Percentiles rank a stretch among this genome's conserved stretches.
These are phyloP conservation scores for Ceratocystis alfenasii DNA, from an alignment of 2,329 filamentous ascomycete genomes.

Conservation along the genomic window DNA sequence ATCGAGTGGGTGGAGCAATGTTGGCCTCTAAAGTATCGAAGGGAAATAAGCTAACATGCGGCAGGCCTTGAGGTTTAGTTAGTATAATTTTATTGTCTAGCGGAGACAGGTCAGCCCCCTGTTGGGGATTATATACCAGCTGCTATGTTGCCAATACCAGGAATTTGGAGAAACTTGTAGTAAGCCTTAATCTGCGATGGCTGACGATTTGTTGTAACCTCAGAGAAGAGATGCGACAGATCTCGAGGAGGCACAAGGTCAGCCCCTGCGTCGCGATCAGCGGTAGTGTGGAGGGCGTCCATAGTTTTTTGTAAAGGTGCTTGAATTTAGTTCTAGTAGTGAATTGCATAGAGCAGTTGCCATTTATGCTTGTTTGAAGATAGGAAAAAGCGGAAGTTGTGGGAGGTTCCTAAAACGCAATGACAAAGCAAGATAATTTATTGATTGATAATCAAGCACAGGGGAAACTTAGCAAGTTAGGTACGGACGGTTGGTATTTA, in stretches of 20 bases:
- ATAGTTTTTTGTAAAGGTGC: neutral
- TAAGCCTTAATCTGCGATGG: slow-evolving; percentile 63
- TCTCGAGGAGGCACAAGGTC: slow-evolving; percentile 47
- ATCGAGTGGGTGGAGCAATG: slow-evolving; percentile 61
- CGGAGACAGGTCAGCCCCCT: slow-evolving; percentile 22
- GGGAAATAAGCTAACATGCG: slow-evolving; percentile 71
- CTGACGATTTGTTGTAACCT: slow-evolving; percentile 51
- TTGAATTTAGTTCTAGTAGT: neutral
- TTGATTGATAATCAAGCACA: slow-evolving; percentile 22
- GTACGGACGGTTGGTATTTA: too few species aligned
- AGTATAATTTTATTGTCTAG: neutral
- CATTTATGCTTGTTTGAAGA: neutral
- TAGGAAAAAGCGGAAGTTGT: neutral
- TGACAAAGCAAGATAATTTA: slow-evolving; percentile 1
- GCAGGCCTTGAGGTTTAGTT: slow-evolving; percentile 47
- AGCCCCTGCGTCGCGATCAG: neutral
- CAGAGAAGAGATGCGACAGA: slow-evolving; percentile 67
- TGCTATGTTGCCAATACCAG: slow-evolving; percentile 50
- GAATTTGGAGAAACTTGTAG: slow-evolving; percentile 70
- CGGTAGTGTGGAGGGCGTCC: neutral
- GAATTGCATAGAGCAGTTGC: neutral
- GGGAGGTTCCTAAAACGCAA: neutral
- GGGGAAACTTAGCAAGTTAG: neutral
- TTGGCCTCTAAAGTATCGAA: slow-evolving; percentile 83
- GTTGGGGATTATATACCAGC: slow-evolving; percentile 39